Evolutionary conservation across 768 basidiomycete species (phyloP).

Genomic region (Boletus reticulatus): DNA sequence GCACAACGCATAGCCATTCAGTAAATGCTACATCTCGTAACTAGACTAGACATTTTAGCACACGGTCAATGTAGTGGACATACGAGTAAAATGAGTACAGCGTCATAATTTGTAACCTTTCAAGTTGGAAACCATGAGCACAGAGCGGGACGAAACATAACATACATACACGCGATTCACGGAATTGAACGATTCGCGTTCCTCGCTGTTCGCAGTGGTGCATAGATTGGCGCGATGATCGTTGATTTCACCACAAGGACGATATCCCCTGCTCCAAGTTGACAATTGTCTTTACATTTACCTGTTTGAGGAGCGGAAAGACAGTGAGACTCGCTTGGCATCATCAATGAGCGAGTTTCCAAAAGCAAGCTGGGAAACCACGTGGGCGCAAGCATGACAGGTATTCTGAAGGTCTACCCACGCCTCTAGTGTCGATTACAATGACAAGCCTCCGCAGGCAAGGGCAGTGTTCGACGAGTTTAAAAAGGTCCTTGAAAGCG

Average conservation of each 20-base stretch:
- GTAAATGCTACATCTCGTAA: not conserved
- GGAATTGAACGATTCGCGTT: too few species aligned
- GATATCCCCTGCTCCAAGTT: too few species aligned
- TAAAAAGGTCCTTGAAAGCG: not conserved
- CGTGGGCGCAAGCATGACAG: not conserved
- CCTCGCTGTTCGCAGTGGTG: too few species aligned
- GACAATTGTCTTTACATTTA: not conserved
- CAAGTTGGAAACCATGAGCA: too few species aligned
- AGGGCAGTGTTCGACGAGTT: not conserved
- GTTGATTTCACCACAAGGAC: too few species aligned
- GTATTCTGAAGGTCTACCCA: not conserved
- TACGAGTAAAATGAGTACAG: too few species aligned
- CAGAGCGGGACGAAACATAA: too few species aligned
- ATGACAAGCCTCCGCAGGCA: not conserved
- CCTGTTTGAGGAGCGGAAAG: not conserved
- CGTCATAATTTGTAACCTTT: too few species aligned
- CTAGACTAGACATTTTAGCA: too few species aligned
- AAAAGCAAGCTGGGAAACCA: not conserved
- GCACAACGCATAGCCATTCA: not conserved
- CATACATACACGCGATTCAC: too few species aligned
- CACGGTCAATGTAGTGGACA: too few species aligned
- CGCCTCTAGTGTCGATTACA: not conserved
- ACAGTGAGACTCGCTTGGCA: not conserved
- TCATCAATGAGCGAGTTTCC: not conserved
- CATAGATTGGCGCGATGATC: too few species aligned